Conservation (phyloP, 768 basidiomycete species). For the Gloeopeniophorella convolvens region DNA sequence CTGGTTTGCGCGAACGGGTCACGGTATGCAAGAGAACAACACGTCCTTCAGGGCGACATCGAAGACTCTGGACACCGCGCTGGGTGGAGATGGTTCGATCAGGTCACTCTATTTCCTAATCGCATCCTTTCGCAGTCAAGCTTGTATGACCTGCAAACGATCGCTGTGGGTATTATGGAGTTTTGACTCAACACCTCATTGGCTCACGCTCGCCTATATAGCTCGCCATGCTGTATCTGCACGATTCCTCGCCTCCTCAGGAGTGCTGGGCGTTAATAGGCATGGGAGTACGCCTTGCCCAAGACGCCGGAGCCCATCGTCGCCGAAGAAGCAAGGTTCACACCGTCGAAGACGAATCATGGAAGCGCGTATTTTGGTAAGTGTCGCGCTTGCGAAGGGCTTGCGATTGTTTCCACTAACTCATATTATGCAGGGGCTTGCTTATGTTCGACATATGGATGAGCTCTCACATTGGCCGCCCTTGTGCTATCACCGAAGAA, state of each 20-base stretch:
- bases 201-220: no score
- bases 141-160: slow-evolving; percentile 67
- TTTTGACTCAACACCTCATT: no score
- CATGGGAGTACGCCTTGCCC: slow-evolving; percentile 58
- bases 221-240: slow-evolving; percentile 35
- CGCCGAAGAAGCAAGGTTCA: slow-evolving; percentile 33
- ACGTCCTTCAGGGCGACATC: slow-evolving; percentile 32
- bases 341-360: slow-evolving; percentile 59
- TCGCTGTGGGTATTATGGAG: slow-evolving; percentile 37
- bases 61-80: slow-evolving; percentile 29
- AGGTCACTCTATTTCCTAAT: slow-evolving; percentile 56
- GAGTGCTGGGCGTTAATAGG: slow-evolving; percentile 52
- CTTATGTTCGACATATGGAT: slow-evolving; percentile 40
- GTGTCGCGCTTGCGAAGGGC: not conserved
- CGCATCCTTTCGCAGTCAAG: slow-evolving; percentile 51
- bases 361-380: slow-evolving; percentile 65
- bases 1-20: slow-evolving; percentile 46
- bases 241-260: slow-evolving; percentile 41
- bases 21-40: slow-evolving; percentile 45
- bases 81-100: slow-evolving; percentile 45
- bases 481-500: slow-evolving; percentile 67
- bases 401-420: no score
- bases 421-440: no score
- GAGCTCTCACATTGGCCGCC: slow-evolving; percentile 55
- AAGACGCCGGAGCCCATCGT: slow-evolving; percentile 75